phyloP scores from a whole-genome alignment of 2,329 filamentous ascomycete species.

The Clarireedia monteithiana region DNA sequence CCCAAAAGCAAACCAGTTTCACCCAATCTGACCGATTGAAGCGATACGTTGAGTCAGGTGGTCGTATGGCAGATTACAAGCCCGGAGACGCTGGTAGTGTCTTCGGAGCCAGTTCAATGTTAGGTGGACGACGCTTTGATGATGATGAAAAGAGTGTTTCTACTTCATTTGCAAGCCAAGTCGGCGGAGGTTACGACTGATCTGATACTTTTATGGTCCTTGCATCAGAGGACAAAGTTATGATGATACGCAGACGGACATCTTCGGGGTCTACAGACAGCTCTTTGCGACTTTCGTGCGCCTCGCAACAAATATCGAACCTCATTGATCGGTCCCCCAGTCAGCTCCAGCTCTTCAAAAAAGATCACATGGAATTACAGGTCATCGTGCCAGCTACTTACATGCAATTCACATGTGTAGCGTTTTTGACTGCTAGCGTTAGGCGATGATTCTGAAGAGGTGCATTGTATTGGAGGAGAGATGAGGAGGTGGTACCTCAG shows the following conservation, averaged over 20 bases:
- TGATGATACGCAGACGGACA: slow-evolving; percentile 4
- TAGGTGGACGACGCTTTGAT: slow-evolving; percentile 47
- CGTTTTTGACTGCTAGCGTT: slow-evolving; percentile 1
- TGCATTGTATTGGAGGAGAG: background rate
- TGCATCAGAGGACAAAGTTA: background rate
- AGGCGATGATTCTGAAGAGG: background rate
- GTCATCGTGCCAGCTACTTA: no score
- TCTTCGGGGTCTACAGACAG: slow-evolving; percentile 9
- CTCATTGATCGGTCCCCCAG: slow-evolving; percentile 8
- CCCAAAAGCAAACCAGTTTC: slow-evolving; percentile 63
- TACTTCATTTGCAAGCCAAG: slow-evolving; percentile 93
- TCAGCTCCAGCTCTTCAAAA: no score
- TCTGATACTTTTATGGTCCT: slow-evolving; percentile 13
- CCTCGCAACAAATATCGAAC: slow-evolving; percentile 7
- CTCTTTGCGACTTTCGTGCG: slow-evolving; percentile 6
- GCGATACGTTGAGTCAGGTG: slow-evolving; percentile 84
- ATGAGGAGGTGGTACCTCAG: slow-evolving; percentile 6
- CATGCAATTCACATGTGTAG: background rate
- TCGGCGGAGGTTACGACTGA: slow-evolving; percentile 47
- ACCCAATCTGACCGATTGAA: slow-evolving; percentile 88
- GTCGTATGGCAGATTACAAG: slow-evolving; percentile 51
- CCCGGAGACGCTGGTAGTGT: slow-evolving; percentile 54
- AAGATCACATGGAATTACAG: no score
- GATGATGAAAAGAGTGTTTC: slow-evolving; percentile 95
- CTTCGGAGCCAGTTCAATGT: slow-evolving; percentile 51